Percentiles rank a stretch among this genome's conserved stretches.
Conservation (phyloP, 202 grass and related monocot species). For the Panicum hallii region DNA sequence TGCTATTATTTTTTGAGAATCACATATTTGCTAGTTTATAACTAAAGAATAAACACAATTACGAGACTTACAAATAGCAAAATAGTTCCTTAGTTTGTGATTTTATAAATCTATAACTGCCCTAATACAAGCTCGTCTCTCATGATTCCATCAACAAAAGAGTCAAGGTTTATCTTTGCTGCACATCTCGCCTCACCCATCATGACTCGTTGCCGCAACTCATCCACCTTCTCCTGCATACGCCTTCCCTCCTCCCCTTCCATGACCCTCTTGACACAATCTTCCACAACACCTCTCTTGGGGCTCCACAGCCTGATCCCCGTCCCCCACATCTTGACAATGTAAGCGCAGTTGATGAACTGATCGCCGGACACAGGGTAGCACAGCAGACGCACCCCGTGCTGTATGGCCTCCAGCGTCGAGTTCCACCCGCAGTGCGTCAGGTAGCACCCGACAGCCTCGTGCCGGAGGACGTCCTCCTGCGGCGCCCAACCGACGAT, state of each 20-base stretch:
- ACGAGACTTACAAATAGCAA: too few species aligned
- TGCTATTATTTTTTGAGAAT: too few species aligned
- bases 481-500: constrained; percentile 77
- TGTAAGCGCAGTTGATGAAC: constrained; percentile 84
- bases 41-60: too few species aligned
- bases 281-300: constrained; percentile 25
- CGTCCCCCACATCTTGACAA: constrained; percentile 63
- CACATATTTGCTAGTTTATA: too few species aligned
- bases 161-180: constrained; percentile 45
- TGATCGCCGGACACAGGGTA: constrained; percentile 79
- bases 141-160: constrained; percentile 53
- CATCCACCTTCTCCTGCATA: constrained; percentile 54
- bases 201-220: constrained; percentile 54
- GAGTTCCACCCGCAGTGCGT: constrained; percentile 85
- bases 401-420: constrained; percentile 51
- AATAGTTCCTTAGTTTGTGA: too few species aligned
- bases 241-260: constrained; percentile 57
- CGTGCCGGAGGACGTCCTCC: constrained; percentile 64
- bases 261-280: constrained; percentile 58
- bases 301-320: constrained; percentile 52
- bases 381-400: constrained; percentile 67
- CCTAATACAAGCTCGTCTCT: background rate
- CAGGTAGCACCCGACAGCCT: constrained; percentile 68
- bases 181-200: constrained; percentile 38
- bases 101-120: background rate